Percentiles rank a stretch among this genome's conserved stretches.
Evolutionary conservation across 2,329 filamentous ascomycete species (phyloP).

Genomic region (Cryoendolithus antarcticus): DNA sequence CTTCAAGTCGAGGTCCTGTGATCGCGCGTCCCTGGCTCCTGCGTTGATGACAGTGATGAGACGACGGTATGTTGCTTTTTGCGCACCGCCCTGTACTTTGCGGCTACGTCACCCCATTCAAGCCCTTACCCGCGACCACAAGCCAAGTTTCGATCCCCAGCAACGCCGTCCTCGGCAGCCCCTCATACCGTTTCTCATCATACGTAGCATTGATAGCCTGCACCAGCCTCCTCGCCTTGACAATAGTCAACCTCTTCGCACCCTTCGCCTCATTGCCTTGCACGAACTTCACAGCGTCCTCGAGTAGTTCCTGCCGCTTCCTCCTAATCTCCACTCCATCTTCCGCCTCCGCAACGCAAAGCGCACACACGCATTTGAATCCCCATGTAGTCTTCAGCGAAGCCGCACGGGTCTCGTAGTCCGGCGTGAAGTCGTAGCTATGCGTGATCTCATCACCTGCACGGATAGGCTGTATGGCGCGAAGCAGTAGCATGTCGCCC

Average conservation of each 20-base stretch:
- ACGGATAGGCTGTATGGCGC: conserved; percentile 28
- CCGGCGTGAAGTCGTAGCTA: conserved; percentile 23
- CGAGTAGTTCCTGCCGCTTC: conserved; percentile 7
- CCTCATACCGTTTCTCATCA: conserved; percentile 9
- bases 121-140: too few relatives aligned
- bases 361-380: conserved; percentile 8
- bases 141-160: too few relatives aligned
- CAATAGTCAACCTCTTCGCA: conserved; percentile 7
- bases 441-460: conserved; percentile 29
- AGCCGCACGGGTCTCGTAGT: conserved; percentile 5
- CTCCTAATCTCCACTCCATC: conserved; percentile 8
- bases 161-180: conserved; percentile 5
- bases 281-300: conserved; percentile 6
- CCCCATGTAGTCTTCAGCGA: conserved; percentile 11
- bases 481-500: conserved; percentile 30
- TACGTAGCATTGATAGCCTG: conserved; percentile 9
- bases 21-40: too few relatives aligned
- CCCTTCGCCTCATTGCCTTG: conserved; percentile 3
- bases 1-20: too few relatives aligned
- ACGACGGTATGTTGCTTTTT: too few relatives aligned
- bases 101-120: too few relatives aligned
- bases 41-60: too few relatives aligned
- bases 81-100: too few relatives aligned
- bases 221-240: conserved; percentile 7
- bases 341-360: conserved; percentile 10